Evolutionary conservation across 768 basidiomycete genomes (phyloP).

Genomic region (Suillus americanus): DNA sequence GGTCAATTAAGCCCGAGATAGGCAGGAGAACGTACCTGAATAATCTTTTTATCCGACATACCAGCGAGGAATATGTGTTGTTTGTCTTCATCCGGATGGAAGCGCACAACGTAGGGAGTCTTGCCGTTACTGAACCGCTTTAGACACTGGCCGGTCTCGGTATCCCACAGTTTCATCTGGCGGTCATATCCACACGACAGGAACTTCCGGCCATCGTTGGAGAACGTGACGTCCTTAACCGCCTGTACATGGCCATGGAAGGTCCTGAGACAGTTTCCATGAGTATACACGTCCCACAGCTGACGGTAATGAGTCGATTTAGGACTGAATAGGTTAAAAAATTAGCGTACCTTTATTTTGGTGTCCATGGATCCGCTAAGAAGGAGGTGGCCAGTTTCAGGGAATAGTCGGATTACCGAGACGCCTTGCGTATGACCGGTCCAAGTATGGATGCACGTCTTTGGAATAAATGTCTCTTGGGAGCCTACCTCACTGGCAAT

Average conservation of each 20-base stretch:
- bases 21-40: constrained; percentile 63
- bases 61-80: constrained; percentile 96
- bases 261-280: constrained; percentile 94
- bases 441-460: constrained; percentile 95
- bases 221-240: constrained; percentile 95
- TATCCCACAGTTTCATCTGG: constrained; percentile 99
- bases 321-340: not conserved
- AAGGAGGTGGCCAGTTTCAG: constrained; percentile 87
- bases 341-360: constrained; percentile 80
- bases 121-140: constrained; percentile 98
- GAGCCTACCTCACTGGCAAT: constrained; percentile 77
- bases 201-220: constrained; percentile 88
- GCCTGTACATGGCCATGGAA: constrained; percentile 97
- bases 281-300: constrained; percentile 98
- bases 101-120: constrained; percentile 92
- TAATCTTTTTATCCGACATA: constrained; percentile 99
- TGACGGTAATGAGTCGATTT: constrained; percentile 32
- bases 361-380: constrained; percentile 98
- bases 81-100: constrained; percentile 96
- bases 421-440: constrained; percentile 97
- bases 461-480: constrained; percentile 93
- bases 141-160: constrained; percentile 96
- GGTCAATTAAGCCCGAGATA: not conserved
- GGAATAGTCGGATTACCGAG: constrained; percentile 91
- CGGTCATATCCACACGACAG: constrained; percentile 94